Conservation (phyloP, 2,329 filamentous ascomycete genomes). For the Penicillium palitans region DNA sequence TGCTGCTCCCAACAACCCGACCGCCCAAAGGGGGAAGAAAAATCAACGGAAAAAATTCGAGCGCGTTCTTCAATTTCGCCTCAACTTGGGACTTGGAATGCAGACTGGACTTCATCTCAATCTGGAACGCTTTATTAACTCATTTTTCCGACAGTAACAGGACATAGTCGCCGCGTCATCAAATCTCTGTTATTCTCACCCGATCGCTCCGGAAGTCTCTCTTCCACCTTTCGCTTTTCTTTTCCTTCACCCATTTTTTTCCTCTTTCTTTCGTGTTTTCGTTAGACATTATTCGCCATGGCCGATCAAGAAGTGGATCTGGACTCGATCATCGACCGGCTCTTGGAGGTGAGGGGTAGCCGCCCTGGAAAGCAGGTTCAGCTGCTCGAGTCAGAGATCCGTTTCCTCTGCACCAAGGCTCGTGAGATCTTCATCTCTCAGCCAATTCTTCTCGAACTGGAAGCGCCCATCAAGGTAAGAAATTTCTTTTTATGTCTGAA, state of each 20-base stretch:
- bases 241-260: slow-evolving; percentile 19
- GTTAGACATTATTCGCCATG: slow-evolving; percentile 56
- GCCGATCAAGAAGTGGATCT: slow-evolving; percentile 89
- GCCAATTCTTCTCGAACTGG: slow-evolving; percentile 94
- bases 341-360: slow-evolving; percentile 96
- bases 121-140: slow-evolving; percentile 21
- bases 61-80: slow-evolving; percentile 6
- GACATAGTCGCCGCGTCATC: slow-evolving; percentile 37
- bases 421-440: slow-evolving; percentile 99
- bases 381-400: slow-evolving; percentile 92
- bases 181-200: slow-evolving; percentile 24
- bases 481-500: background rate
- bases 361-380: slow-evolving; percentile 98
- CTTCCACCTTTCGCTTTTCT: slow-evolving; percentile 30
- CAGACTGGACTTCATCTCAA: slow-evolving; percentile 13
- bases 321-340: slow-evolving; percentile 98
- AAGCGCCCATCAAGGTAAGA: slow-evolving; percentile 95
- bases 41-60: slow-evolving; percentile 4
- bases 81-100: slow-evolving; percentile 10
- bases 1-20: background rate
- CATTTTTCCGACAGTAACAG: slow-evolving; percentile 23
- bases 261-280: slow-evolving; percentile 27
- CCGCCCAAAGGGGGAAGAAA: slow-evolving; percentile 8
- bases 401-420: slow-evolving; percentile 96
- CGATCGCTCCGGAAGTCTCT: slow-evolving; percentile 32